phyloP scores from a whole-genome alignment of 257 asterid genomes.

The Plectranthus barbatus region DNA sequence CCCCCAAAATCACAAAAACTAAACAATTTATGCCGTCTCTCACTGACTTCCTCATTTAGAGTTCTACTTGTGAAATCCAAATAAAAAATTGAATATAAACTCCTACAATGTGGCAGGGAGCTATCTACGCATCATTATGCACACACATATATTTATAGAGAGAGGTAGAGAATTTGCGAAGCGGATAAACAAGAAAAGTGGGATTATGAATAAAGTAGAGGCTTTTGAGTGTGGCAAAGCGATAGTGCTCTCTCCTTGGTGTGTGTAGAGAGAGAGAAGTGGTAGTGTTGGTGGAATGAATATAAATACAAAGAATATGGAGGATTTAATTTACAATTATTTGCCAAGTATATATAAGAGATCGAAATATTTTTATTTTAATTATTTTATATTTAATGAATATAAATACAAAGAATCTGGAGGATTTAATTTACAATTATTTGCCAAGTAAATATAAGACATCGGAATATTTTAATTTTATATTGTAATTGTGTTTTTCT shows the following conservation, averaged over 20 bases:
- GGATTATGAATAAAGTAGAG: background rate
- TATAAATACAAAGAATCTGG: conserved; percentile 10
- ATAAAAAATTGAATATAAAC: too few relatives aligned
- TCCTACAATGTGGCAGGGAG: background rate
- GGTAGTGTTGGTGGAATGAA: background rate
- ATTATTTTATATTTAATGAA: too few relatives aligned
- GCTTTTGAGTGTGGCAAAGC: conserved; percentile 9
- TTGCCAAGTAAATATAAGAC: background rate
- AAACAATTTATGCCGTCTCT: background rate
- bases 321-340: background rate
- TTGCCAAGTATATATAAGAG: background rate
- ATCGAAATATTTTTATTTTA: background rate
- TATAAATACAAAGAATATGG: conserved; percentile 10
- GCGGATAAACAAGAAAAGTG: background rate
- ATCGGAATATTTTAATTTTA: background rate
- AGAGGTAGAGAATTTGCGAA: background rate
- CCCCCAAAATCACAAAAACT: conserved; percentile 15
- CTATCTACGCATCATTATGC: background rate
- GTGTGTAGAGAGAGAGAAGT: background rate
- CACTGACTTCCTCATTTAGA: background rate
- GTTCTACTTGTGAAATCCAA: background rate
- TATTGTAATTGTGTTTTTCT: background rate
- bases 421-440: background rate
- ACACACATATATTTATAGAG: background rate
- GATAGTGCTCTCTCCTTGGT: background rate